Evolutionary conservation across 176 grass and related monocot genomes (phyloP).

Genomic region (Triticum monococcum): DNA sequence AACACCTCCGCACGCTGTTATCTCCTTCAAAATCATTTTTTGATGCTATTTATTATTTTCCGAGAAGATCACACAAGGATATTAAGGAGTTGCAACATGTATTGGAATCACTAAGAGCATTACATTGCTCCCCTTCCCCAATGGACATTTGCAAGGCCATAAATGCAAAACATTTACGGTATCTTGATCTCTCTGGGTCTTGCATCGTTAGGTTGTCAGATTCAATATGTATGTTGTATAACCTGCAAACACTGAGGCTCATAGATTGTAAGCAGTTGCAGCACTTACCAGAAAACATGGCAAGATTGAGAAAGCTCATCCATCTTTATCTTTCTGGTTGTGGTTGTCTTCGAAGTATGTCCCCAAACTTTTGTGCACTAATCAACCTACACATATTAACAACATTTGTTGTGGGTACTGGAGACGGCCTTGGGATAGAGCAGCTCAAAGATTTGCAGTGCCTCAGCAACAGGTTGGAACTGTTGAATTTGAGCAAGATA

Average conservation of each 20-base stretch:
- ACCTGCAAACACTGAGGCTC: neutral
- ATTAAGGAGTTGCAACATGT: neutral
- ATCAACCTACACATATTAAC: too few relatives aligned
- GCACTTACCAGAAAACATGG: too few relatives aligned
- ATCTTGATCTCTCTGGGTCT: neutral
- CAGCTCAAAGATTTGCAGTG: conserved; percentile 1
- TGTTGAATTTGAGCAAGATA: neutral
- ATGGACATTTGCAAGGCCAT: neutral
- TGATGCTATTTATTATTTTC: too few relatives aligned
- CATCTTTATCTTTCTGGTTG: too few relatives aligned
- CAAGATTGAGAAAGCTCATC: too few relatives aligned
- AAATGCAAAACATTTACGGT: neutral
- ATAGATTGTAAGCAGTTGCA: rapidly evolving
- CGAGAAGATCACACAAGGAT: neutral
- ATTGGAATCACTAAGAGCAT: neutral
- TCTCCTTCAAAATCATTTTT: too few relatives aligned
- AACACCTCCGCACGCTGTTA: neutral
- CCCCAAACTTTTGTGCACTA: too few relatives aligned
- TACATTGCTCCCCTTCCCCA: neutral
- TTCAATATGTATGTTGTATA: neutral
- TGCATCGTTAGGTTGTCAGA: neutral
- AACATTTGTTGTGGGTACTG: neutral
- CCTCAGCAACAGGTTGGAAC: neutral
- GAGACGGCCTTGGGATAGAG: neutral
- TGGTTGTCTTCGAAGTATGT: too few relatives aligned